phyloP scores from a whole-genome alignment of 208 protist genomes.

The Leishmania tarentolae region DNA sequence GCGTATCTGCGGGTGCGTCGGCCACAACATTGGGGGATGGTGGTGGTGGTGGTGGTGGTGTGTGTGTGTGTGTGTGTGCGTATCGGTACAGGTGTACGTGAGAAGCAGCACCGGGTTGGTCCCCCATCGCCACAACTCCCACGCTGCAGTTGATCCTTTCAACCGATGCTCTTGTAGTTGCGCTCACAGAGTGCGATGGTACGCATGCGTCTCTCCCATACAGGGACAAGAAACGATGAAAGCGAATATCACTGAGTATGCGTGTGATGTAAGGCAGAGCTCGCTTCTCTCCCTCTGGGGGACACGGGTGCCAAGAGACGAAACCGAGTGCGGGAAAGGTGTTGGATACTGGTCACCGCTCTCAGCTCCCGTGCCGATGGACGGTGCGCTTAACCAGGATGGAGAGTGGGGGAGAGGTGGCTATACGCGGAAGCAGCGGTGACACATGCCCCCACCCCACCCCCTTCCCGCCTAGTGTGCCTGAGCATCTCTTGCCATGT shows the following conservation, averaged over 20 bases:
- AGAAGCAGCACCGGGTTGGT: not conserved
- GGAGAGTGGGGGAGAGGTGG: not conserved
- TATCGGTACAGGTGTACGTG: not conserved
- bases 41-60: not conserved
- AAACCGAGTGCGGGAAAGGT: not conserved
- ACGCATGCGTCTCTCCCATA: not conserved
- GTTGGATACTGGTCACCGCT: not conserved
- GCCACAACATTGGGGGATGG: not conserved
- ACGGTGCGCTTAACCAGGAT: not conserved
- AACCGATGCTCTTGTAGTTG: not conserved
- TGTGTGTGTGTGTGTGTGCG: not conserved
- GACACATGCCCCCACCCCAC: not conserved
- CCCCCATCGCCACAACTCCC: not conserved
- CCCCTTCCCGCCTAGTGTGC: not conserved
- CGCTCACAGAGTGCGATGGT: not conserved
- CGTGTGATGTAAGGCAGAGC: not conserved
- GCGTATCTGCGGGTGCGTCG: not conserved
- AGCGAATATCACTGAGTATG: not conserved
- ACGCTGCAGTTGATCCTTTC: not conserved
- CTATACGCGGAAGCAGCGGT: not conserved
- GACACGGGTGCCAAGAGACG: not conserved
- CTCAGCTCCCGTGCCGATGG: not conserved
- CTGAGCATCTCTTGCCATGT: not conserved
- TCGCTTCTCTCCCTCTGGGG: no score
- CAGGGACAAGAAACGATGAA: not conserved